Base-by-base conservation (phyloP, 768 basidiomycete species). In the Termitomyces sp. region DNA sequence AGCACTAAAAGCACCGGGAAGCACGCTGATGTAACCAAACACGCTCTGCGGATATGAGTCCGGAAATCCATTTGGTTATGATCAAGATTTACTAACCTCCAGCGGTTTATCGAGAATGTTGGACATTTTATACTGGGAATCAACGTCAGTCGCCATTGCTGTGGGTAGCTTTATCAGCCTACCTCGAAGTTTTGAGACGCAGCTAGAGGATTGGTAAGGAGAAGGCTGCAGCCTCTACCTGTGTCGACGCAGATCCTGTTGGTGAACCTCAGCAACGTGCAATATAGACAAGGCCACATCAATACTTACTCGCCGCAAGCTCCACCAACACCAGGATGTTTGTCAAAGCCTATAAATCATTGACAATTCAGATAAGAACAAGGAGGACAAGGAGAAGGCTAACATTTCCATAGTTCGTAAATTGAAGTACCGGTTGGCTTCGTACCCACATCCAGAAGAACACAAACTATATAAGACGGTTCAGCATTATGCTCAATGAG, bases 181-280 rank as follows among this genome's bases (percentile, higher is more conserved):
- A 84, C 85, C 79, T 95, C 92, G 61, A 96, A 98, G 71, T 98
- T 97, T 77, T 97, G 95, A 0, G 95, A 95, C 4, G 95, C 95
- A 14, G 92, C 89, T 27, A 92, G 75, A 44, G 90, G 90, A 62
- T 87, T 91, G 10, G 74, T 83, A 37, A 92, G 78, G 19, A 92
- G 75, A 16, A 90, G 77, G 16, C 81, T 76, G 63, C 91, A 93
- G 14, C 79, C 88, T 62, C 80, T 81, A 27, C 91, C 90, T 17
- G 83, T 83, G 65, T 92, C 90, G 50, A 92, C 90, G 62, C 90
- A 91, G 53, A 92, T 92, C 65, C 88, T 90, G 52, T 25, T 37
- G 57, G 47, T 43, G 29, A 40, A 7, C 32, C 56, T 14, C 45
- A 62, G 32, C 53, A 19, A 35, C 42, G 23, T 21, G 2, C 23